Base-by-base conservation (phyloP, 306 rosid genomes). In the Corylus heterophylla region DNA sequence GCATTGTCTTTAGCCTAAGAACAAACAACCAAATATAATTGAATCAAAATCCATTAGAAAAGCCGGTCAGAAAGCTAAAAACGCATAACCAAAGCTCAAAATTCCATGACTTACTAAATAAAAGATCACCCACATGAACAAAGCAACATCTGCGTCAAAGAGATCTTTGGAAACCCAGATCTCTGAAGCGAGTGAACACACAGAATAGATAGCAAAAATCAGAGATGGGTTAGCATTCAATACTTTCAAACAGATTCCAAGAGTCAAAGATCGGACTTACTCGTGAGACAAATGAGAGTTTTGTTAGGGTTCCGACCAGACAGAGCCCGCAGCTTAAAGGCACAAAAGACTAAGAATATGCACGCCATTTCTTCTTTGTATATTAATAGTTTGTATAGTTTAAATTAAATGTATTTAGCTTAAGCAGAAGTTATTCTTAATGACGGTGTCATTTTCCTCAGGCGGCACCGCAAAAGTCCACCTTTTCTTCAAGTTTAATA, bases 1-100 rank as follows among this genome's bases (percentile, higher is more conserved):
- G 64, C 82, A 83, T 82, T 62, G 76, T 49, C 48, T 74, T 75
- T 80, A 18, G 61, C 83, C 76, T 71, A 83, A 47, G 69, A 61
- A 75, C 22, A 18, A 59, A 85, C 77, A 54, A 66, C 68, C 85
- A 49, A 11, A 49, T 9, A 49, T 2, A 11, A 49, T 49, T 49
- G 62, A 44, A 87, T n/a, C 77, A 20, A 45, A 20, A 70, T 2
- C 66, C 31, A 22, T 20, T 25, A 25, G 5, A 22, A 54, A 3
- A 58, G 4, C 5, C 14, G 31, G 4, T 49, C 52, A 58, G 22
- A 58, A 22, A 25, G 37, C 37, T 27, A 20, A 20, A 22, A 22
- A 59, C 13, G 37, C 66, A 59, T 25, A 59, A 59, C 25, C 0
- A 12, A 59, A 59, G 37, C 66, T 25, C 31, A 59, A 59, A 59